phyloP scores from a whole-genome alignment of 202 grass and related monocot species.

The Saccharum hybrid region DNA sequence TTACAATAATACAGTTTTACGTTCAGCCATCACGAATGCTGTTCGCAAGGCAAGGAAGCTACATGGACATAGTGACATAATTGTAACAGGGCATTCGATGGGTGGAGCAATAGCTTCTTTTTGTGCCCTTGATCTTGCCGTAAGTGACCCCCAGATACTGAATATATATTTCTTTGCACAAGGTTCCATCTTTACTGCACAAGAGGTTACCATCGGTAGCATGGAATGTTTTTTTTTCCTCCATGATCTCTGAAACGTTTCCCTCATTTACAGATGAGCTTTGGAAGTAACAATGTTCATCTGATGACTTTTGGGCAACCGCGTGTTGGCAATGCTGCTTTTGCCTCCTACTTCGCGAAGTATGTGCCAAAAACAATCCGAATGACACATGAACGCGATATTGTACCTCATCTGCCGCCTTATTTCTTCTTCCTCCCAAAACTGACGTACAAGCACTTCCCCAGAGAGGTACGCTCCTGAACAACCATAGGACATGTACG shows the following conservation, averaged over 20 bases:
- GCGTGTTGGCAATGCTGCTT: constrained; percentile 83
- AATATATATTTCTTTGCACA: background rate
- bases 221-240: background rate
- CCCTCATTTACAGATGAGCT: constrained; percentile 49
- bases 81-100: constrained; percentile 91
- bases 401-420: constrained; percentile 86
- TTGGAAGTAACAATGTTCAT: constrained; percentile 69
- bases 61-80: constrained; percentile 59
- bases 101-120: constrained; percentile 92
- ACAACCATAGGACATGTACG: background rate
- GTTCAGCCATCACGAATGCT: constrained; percentile 59
- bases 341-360: constrained; percentile 72
- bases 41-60: constrained; percentile 61
- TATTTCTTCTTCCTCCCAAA: constrained; percentile 72
- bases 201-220: background rate
- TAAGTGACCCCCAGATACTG: constrained; percentile 33
- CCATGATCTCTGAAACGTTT: background rate
- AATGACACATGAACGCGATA: constrained; percentile 73
- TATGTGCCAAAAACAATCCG: constrained; percentile 66
- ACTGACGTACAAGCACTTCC: constrained; percentile 76
- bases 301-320: constrained; percentile 93
- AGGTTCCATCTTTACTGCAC: background rate
- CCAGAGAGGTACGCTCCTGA: constrained; percentile 68
- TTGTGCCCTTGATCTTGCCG: constrained; percentile 87
- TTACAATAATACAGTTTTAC: constrained; percentile 83